Base-by-base conservation (phyloP, 371 early-diverging fungal species). In the Mortierella sp. region DNA sequence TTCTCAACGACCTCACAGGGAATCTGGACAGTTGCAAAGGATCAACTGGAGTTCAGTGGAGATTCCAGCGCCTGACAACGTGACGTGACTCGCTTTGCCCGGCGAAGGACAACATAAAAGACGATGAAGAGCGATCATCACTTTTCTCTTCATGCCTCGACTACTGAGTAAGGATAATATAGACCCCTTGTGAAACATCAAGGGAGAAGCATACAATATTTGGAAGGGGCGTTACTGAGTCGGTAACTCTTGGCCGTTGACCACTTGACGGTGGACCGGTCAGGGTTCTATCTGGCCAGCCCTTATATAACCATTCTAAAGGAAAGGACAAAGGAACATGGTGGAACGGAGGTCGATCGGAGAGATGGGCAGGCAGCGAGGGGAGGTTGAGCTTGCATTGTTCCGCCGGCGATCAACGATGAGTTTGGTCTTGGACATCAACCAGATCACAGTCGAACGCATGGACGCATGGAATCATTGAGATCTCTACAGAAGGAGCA, bases 131-230 rank as follows among this genome's bases (percentile, higher is more conserved):
- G 17, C 37, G 27, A 40, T 48, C 29, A 41, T 47, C 21, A 17
- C 49, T 48, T 54, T 58, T 56, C 44, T 58, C 62, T 41, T 60
- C 53, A 68, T 68, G 68, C 68, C 68, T 68, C 68, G 68, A 68
- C 68, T 68, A 68, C 61, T 62, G 68, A 68, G 68, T 68, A 68
- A 68, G 68, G 68, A 68, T 67, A 61, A 68, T 68, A 68, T 68
- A 70, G 70, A 63, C 63, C 64, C 46, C 59, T 63, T 63, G 64
- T 59, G 64, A 63, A 63, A 63, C 48, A 63, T 63, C 63, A 63
- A 58, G 71, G 71, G 31, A 45, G 58, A 47, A 49, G 19, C 24
- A 45, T 19, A 51, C 39, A 68, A 68, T 68, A 55, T 68, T 68
- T 68, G 68, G 68, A 68, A 65, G 51, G 63, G 71, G 63, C 64